These are phyloP conservation scores for Pseudonitzschia multiseries DNA, from an alignment of 108 stramenopile genomes.

Conservation along the genomic window DNA sequence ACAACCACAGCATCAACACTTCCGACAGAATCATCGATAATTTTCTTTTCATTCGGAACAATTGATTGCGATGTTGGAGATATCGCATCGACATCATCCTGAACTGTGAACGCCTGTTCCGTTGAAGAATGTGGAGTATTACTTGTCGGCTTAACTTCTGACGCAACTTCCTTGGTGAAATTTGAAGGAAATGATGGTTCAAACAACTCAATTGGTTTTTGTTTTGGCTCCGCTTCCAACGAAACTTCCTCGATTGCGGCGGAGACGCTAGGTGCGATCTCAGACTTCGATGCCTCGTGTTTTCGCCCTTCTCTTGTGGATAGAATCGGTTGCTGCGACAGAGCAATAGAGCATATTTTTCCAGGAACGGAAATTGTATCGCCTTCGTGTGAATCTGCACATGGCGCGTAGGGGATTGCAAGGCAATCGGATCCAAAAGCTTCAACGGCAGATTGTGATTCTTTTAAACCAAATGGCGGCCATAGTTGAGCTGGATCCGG, in stretches of 20 bases:
- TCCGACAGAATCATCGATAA: no score
- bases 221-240: not conserved
- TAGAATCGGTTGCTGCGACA: not conserved
- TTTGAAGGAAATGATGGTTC: not conserved
- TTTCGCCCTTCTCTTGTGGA: not conserved
- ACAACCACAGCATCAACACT: no score
- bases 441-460: slow-evolving; percentile 43
- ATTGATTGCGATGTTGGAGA: no score
- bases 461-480: slow-evolving; percentile 74
- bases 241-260: not conserved
- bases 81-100: no score
- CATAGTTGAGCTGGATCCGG: slow-evolving; percentile 55
- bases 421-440: slow-evolving; percentile 46
- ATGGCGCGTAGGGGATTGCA: slow-evolving; percentile 7
- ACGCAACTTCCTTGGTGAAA: not conserved
- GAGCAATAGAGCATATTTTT: not conserved
- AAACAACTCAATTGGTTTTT: not conserved
- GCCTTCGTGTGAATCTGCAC: not conserved
- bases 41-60: no score
- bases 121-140: no score
- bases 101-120: no score
- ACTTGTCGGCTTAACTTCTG: no score
- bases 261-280: not conserved
- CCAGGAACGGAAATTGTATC: not conserved
- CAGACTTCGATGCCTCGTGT: not conserved